phyloP scores from a whole-genome alignment of 2,329 filamentous ascomycete species.

The Thelonectria discophora region DNA sequence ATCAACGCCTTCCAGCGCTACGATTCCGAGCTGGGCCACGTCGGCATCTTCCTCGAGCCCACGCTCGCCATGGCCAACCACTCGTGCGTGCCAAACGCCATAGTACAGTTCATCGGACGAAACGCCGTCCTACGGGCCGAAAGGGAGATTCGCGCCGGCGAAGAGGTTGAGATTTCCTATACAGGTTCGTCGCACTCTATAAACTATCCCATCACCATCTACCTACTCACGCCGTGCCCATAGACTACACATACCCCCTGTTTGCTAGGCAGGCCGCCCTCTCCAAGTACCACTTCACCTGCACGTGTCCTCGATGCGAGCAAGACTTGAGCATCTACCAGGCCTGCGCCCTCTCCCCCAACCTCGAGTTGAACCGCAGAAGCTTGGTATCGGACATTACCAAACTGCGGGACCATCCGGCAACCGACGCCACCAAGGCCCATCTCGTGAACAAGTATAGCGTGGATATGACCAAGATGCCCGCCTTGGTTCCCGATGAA shows the following conservation, averaged over 20 bases:
- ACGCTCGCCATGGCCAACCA: constrained; percentile 69
- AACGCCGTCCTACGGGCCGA: constrained; percentile 61
- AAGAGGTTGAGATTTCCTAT: constrained; percentile 70
- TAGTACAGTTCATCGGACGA: constrained; percentile 64
- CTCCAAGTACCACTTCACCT: constrained; percentile 61
- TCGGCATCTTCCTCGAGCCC: constrained; percentile 65
- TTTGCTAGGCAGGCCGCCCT: constrained; percentile 54
- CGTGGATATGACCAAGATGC: constrained; percentile 42
- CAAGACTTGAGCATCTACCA: constrained; percentile 64
- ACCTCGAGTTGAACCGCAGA: constrained; percentile 54
- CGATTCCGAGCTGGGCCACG: constrained; percentile 61
- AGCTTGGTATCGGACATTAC: constrained; percentile 55
- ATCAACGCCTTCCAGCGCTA: constrained; percentile 69
- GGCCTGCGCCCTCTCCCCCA: constrained; percentile 54
- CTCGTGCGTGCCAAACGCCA: constrained; percentile 68
- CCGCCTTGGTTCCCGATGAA: constrained; percentile 33
- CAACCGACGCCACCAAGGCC: constrained; percentile 28
- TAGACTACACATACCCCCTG: constrained; percentile 60
- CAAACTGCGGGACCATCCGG: constrained; percentile 41
- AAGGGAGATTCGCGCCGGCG: constrained; percentile 56
- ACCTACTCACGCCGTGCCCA: not conserved
- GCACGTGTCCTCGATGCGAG: constrained; percentile 59
- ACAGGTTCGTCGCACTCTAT: constrained; percentile 56
- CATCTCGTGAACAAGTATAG: constrained; percentile 29
- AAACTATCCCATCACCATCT: not conserved